Base-by-base conservation (phyloP, 805 yeast species). In the Ogataea chonburiensis region DNA sequence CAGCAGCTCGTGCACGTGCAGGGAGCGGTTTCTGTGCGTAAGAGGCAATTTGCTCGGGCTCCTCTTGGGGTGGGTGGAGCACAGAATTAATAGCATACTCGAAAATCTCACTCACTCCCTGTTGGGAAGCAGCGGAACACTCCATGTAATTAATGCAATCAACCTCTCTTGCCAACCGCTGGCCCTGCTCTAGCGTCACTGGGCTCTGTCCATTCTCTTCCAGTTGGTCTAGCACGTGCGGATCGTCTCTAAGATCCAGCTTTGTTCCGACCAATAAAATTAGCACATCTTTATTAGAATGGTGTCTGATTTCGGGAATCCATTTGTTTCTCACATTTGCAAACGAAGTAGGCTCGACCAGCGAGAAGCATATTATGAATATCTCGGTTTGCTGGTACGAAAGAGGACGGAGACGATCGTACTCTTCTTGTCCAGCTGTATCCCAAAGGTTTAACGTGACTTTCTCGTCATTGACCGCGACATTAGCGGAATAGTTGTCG, bases 381-480 rank as follows among this genome's bases (percentile, higher is more conserved):
- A 88, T 83, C 52, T 86, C 95, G 0, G 96, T 87, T 57, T 88
- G 95, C 3, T 96, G 95, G 55, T 88, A 88, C 7, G 93, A 82
- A 43, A 88, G 67, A 3, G 96, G 96, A 61, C 96, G 72, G 53
- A 87, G 70, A 43, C 95, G 71, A 59, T 88, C 96, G 60, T 87
- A 87, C 58, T 87, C 96, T 54, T 85, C 83, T 63, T 88, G 96
- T 17, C 96, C 96, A 3, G 96, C 96, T 11, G 96, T 88, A 73
- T 88, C 96, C 96, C 96, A 88, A 29, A 88, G 71, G 16, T 94
- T 95, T 34, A 88, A 69, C 54, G 86, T 86, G 53, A 84, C 81
- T 37, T 86, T 85, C 52, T 81, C 87, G 18, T 84, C 81, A 52
- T 83, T 91, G 14, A 81, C 80, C 72, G 86, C 76, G 17, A 88